A percentile compares a stretch with the other conserved stretches of the same genome.
These are phyloP conservation scores for Phylloporus sp. DNA, from an alignment of 768 basidiomycete species.

Conservation along the genomic window DNA sequence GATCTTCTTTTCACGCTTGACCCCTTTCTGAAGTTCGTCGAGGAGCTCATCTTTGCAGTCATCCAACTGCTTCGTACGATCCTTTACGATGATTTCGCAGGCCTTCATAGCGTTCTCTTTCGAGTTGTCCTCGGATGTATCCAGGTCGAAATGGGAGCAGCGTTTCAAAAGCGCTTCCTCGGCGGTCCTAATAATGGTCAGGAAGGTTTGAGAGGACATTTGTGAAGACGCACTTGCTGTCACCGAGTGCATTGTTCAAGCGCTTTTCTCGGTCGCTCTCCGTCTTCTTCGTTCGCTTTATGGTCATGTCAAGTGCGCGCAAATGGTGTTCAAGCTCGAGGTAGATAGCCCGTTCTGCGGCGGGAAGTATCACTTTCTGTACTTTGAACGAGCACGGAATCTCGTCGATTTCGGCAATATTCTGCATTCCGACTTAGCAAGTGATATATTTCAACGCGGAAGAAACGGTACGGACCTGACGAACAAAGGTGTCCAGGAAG, in stretches of 20 bases:
- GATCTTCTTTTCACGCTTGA: slow-evolving; percentile 64
- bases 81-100: slow-evolving; percentile 85
- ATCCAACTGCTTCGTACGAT: slow-evolving; percentile 73
- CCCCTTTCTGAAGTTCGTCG: slow-evolving; percentile 57
- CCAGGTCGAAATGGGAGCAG: slow-evolving; percentile 91
- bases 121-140: slow-evolving; percentile 46
- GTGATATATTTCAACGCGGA: background rate
- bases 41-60: slow-evolving; percentile 74
- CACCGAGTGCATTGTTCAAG: slow-evolving; percentile 81
- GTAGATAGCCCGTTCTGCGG: slow-evolving; percentile 92
- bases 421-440: slow-evolving; percentile 41
- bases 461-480: slow-evolving; percentile 53
- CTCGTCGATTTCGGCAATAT: slow-evolving; percentile 95
- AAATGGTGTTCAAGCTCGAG: slow-evolving; percentile 92
- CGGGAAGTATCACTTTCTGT: slow-evolving; percentile 69
- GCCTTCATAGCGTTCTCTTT: slow-evolving; percentile 80
- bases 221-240: slow-evolving; percentile 58
- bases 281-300: slow-evolving; percentile 59
- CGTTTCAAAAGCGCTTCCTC: slow-evolving; percentile 93
- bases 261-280: slow-evolving; percentile 84
- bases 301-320: slow-evolving; percentile 81
- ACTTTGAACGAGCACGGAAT: slow-evolving; percentile 72
- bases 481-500: slow-evolving; percentile 77
- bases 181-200: slow-evolving; percentile 52
- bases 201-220: background rate